Conservation (phyloP, 2,329 filamentous ascomycete species). For the Lasiodiplodia sp. region DNA sequence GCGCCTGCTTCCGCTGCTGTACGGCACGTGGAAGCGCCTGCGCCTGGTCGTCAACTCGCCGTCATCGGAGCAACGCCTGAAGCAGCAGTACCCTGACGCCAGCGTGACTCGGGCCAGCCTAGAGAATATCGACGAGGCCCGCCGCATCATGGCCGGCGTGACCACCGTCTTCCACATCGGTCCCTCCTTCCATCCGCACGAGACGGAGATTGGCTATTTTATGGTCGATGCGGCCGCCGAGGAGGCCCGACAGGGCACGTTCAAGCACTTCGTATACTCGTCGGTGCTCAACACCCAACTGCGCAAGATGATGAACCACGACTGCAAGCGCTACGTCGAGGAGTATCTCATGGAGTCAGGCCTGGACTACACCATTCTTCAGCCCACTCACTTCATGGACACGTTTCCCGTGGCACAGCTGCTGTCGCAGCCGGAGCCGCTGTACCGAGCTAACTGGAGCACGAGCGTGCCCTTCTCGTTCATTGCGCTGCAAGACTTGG, state of each 20-base stretch:
- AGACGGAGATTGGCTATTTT: slow-evolving; percentile 44
- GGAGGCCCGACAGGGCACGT: slow-evolving; percentile 34
- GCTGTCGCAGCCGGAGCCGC: slow-evolving; percentile 34
- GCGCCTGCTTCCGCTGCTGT: slow-evolving; percentile 45
- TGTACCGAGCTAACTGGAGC: slow-evolving; percentile 36
- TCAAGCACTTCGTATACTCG: slow-evolving; percentile 48
- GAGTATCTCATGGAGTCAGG: slow-evolving; percentile 46
- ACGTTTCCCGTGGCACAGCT: slow-evolving; percentile 37
- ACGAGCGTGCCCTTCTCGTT: slow-evolving; percentile 37
- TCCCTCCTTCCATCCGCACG: slow-evolving; percentile 45
- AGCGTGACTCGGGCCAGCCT: slow-evolving; percentile 45
- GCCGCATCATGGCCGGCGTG: slow-evolving; percentile 40
- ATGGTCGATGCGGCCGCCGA: slow-evolving; percentile 47
- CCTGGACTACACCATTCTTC: slow-evolving; percentile 46
- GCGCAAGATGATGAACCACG: slow-evolving; percentile 48
- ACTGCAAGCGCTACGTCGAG: slow-evolving; percentile 46
- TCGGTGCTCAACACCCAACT: slow-evolving; percentile 45
- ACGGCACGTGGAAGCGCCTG: slow-evolving; percentile 41
- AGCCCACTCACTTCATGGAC: slow-evolving; percentile 47
- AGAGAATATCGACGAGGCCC: slow-evolving; percentile 34
- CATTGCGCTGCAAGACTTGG: slow-evolving; percentile 39
- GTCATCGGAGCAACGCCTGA: slow-evolving; percentile 39
- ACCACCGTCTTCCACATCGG: slow-evolving; percentile 44
- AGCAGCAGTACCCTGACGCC: slow-evolving; percentile 41
- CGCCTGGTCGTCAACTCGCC: slow-evolving; percentile 44